Conservation (phyloP, 768 basidiomycete genomes). For the Naganishia vishniacii region DNA sequence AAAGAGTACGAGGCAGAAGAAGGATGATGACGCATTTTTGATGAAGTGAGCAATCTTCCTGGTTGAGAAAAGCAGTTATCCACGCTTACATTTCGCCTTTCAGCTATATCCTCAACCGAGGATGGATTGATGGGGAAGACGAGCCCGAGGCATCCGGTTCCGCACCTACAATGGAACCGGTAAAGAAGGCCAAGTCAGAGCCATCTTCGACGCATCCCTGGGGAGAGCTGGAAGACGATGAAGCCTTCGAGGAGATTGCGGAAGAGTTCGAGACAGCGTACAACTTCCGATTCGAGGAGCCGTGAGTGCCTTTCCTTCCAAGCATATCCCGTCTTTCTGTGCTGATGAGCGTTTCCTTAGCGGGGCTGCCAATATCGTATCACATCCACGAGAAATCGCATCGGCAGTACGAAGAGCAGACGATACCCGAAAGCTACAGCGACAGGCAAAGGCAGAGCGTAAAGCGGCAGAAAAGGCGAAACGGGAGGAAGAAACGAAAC, state of each 20-base stretch:
- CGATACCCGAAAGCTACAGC: slow-evolving; percentile 74
- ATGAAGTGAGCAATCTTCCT: slow-evolving; percentile 63
- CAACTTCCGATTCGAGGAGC: slow-evolving; percentile 97
- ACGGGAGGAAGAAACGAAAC: slow-evolving; percentile 62
- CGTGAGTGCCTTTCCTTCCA: no score
- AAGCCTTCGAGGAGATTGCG: slow-evolving; percentile 74
- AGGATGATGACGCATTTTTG: slow-evolving; percentile 77
- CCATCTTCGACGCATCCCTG: slow-evolving; percentile 40
- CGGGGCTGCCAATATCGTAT: slow-evolving; percentile 60
- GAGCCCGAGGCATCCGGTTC: slow-evolving; percentile 26
- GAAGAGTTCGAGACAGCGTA: slow-evolving; percentile 93
- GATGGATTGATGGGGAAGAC: slow-evolving; percentile 81
- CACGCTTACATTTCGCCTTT: neutral
- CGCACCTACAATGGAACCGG: slow-evolving; percentile 24
- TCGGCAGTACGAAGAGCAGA: slow-evolving; percentile 57
- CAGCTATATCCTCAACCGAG: slow-evolving; percentile 94
- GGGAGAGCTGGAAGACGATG: slow-evolving; percentile 55
- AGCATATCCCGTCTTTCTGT: no score
- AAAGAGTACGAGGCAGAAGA: slow-evolving; percentile 53
- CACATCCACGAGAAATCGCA: slow-evolving; percentile 66
- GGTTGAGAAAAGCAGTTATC: neutral
- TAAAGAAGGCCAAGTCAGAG: slow-evolving; percentile 35
- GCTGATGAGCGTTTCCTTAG: no score
- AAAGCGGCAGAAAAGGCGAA: slow-evolving; percentile 52
- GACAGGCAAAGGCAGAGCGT: slow-evolving; percentile 67